Base-by-base conservation (phyloP, 805 yeast genomes). In the Metschnikowia reukaufii region DNA sequence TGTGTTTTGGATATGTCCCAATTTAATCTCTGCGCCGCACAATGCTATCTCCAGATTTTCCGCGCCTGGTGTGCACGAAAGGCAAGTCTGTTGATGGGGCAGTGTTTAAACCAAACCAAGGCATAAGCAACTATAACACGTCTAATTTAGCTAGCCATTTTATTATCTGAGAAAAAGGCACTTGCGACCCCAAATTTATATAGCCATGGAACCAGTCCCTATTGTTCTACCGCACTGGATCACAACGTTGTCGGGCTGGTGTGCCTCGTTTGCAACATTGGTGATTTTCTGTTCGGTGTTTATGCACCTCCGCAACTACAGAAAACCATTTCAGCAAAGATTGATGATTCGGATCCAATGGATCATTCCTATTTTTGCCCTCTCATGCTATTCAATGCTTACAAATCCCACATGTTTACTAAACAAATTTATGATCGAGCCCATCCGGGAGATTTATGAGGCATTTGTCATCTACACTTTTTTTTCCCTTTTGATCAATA, bases 391-490 rank as follows among this genome's bases (percentile, higher is more conserved):
- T 58, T 56, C 78, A 3, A 76, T 82, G 56, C 72, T 84, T 17
- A 67, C 71, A 15, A 68, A 73, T 63, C 80, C 71, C 15, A 61
- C 64, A 15, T 59, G 73, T n/a, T 55, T 55, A 4, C 50, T 70
- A 25, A 81, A 74, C 40, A 68, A 64, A 45, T 71, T 72, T 47
- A 55, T 89, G 2, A 53, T 73, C 12, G 94, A 86, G 55, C 96
- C 96, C 0, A 58, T 87, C 0, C 73, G 94, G 37, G 99, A 94
- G 62, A 80, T 92, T 1, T 94, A 94, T 65, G 99, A 94, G 65
- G 97, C 98, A 0, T 88, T 94, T 67, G 97, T 91, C 29, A 87
- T 94, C 29, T 94, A 94, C 65, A 89, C 97, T 1, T 94, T 94
- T 63, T 92, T 88, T 70, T 78, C 92, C 27, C 73, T 90, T 23